Evolutionary conservation across 2,329 filamentous ascomycete genomes (phyloP), one percentile per base, ranked within the genome.

Genomic region (Sclerotinia sclerotiorum): DNA sequence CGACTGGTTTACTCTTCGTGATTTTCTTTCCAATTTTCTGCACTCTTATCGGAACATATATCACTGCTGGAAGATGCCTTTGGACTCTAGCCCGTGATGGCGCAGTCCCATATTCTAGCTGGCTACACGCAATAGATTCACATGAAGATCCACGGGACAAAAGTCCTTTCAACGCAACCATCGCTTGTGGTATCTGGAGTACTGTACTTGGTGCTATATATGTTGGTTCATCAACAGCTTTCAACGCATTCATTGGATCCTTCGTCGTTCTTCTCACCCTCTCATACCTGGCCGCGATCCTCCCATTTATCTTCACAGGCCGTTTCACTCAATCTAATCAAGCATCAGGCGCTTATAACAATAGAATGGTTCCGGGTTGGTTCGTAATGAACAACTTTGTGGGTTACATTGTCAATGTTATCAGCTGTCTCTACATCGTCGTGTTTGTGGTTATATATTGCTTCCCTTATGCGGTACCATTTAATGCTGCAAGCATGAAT

Each of bases 391-490:
- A 79, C 2, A 79, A 80, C 2, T 71, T 72, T 15, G 55, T 82
- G 1, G 86, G 84, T 0, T 87, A 84, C 69, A 70, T 78, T 0
- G 78, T 90, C 2, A 86, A 86, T 46, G 78, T 79, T 2, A 72
- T 86, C 0, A 81, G 84, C 0, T 84, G 85, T 71, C 75, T 79
- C 0, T 90, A 90, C 74, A 88, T 90, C 71, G 69, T 84, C 3
- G 83, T 84, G 0, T 90, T 87, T 76, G 82, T 86, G 4, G 83
- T 90, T 11, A 86, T 90, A 49, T 90, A 87, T 75, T 88, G 85
- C 74, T 90, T 87, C 73, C 84, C 85, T 0, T 81, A 80, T 63
- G 74, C 80, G 0, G 68, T 83, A 29, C 85, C 85, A 0, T 81
- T 81, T 0, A 76, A 76, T 1, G 80, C 80, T 0, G 73, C 76